These are phyloP conservation scores for Leishmania turanica DNA, from an alignment of 208 protist genomes.

Conservation along the genomic window DNA sequence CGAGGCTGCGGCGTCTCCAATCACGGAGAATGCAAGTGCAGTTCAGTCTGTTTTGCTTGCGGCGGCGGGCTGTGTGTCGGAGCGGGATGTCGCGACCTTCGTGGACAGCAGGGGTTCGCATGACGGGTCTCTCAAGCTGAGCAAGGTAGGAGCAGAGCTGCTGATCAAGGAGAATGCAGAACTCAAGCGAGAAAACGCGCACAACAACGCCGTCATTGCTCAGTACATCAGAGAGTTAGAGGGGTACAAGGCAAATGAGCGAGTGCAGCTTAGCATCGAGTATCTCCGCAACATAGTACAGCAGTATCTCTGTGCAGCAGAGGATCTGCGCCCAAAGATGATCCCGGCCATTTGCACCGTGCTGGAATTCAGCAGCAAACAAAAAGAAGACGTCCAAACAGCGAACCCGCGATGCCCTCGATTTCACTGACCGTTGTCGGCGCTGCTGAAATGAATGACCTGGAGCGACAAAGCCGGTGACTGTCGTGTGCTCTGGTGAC, in stretches of 20 bases:
- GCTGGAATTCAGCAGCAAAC: slow-evolving; percentile 72
- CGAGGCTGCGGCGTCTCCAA: slow-evolving; percentile 1
- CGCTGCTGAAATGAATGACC: neutral
- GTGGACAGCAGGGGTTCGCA: slow-evolving; percentile 37
- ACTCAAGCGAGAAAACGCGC: slow-evolving; percentile 48
- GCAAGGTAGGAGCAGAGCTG: slow-evolving; percentile 26
- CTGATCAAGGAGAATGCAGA: slow-evolving; percentile 61
- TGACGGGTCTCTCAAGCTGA: slow-evolving; percentile 28
- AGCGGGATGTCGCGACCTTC: slow-evolving; percentile 58
- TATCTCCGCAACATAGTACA: slow-evolving; percentile 85
- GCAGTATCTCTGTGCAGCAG: slow-evolving; percentile 70
- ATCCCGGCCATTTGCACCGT: slow-evolving; percentile 89
- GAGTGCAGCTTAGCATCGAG: slow-evolving; percentile 66
- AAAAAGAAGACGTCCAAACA: slow-evolving; percentile 70
- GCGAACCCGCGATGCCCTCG: slow-evolving; percentile 71
- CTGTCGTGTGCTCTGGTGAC: neutral
- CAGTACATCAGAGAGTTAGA: slow-evolving; percentile 76
- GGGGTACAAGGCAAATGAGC: slow-evolving; percentile 59
- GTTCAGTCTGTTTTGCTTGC: slow-evolving; percentile 31
- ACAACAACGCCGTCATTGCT: slow-evolving; percentile 69
- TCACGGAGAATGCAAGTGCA: slow-evolving; percentile 11
- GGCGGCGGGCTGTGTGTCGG: slow-evolving; percentile 45
- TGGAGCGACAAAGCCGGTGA: neutral
- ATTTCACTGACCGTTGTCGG: slow-evolving; percentile 45
- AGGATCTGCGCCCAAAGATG: slow-evolving; percentile 78